Base-by-base conservation (phyloP, 768 basidiomycete species). In the Xerocomellus dryophilus region DNA sequence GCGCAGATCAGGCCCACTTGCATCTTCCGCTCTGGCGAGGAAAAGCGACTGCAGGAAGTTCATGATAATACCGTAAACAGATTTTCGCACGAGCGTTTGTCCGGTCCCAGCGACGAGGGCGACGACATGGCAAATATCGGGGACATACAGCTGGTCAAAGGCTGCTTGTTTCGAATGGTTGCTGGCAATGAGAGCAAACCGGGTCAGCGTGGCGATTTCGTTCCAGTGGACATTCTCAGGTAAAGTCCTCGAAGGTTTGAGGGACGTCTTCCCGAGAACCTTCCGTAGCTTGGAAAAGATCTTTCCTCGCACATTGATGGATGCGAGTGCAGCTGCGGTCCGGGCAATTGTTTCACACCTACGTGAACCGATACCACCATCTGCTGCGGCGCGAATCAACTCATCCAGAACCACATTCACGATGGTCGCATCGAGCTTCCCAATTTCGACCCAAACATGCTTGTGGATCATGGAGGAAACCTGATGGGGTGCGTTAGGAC, bases 1-100 rank as follows among this genome's bases (percentile, higher is more conserved):
- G 47, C 82, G 78, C 20, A 95, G 71, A 38, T 84, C 82, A 1
- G 85, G 74, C 12, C 78, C 79, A 25, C 76, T 74, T 5, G 81
- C 66, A 38, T 89, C 86, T 29, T 87, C 83, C 17, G 78, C 72
- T 39, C 80, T 77, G 15, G 80, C 71, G 44, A 82, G 71, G 70
- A 84, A 85, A 14, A 95, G 71, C 0, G 87, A 82, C 58, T 95
- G 93, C 17, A 95, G 71, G 34, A 92, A 78, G 68, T 93, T 93
- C 70, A 93, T 79, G 56, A 91, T 72, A 35, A 90, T 79, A 9
- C 89, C 93, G 64, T 90, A 92, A 38, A 91, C 81, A 5, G 90
- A 86, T 57, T 86, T 87, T 21, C 93, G 84, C 45, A 93, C 82
- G 12, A 84, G 71, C 0, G 84, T 71, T 7, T 88, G 81, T 11